Conservation (phyloP, 371 early-diverging fungal genomes). For the Haplosporangium sp. region DNA sequence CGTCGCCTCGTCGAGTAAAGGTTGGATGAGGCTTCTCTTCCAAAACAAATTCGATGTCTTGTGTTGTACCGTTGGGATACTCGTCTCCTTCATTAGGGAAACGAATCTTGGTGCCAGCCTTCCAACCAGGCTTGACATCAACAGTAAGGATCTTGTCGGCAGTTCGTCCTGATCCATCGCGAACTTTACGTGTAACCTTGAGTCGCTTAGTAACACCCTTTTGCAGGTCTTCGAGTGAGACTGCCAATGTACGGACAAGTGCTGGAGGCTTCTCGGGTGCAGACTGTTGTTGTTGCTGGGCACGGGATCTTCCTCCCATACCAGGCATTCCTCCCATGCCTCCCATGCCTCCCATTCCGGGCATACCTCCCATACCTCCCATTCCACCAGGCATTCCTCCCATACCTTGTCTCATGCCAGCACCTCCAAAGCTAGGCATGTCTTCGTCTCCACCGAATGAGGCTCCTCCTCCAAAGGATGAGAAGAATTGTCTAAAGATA, state of each 20-base stretch:
- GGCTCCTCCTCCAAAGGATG: conserved; percentile 68
- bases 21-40: conserved; percentile 92
- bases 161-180: conserved; percentile 61
- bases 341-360: conserved; percentile 38
- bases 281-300: conserved; percentile 27
- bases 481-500: conserved; percentile 91
- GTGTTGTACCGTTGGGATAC: conserved; percentile 77
- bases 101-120: conserved; percentile 97
- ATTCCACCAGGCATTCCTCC: conserved; percentile 36
- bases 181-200: conserved; percentile 88
- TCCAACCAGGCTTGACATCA: conserved; percentile 97
- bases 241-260: conserved; percentile 77
- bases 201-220: conserved; percentile 92
- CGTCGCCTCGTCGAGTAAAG: conserved; percentile 93
- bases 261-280: conserved; percentile 64
- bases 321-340: conserved; percentile 58
- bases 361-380: conserved; percentile 31
- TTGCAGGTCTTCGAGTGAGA: conserved; percentile 94
- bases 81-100: conserved; percentile 97
- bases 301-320: conserved; percentile 25
- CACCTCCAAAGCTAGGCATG: conserved; percentile 59
- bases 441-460: conserved; percentile 57
- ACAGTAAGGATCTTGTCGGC: conserved; percentile 90
- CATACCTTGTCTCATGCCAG: conserved; percentile 16
- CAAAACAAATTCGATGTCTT: conserved; percentile 95